These are phyloP conservation scores for Colletotrichum sp. DNA, from an alignment of 2,329 filamentous ascomycete genomes.

Conservation along the genomic window DNA sequence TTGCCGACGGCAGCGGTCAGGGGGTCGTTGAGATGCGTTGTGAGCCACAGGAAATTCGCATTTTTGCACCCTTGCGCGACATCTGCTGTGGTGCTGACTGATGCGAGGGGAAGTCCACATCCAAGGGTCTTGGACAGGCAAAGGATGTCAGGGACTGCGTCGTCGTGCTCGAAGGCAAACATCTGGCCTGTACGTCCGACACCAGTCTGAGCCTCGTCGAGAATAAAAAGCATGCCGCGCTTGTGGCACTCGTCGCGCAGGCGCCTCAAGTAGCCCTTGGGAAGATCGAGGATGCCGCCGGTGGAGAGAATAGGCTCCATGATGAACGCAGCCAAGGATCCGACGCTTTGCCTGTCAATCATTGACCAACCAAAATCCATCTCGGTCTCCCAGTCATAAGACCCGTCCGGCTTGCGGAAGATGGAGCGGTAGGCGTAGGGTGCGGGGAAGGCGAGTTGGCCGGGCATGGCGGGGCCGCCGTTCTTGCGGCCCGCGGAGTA, in stretches of 20 bases:
- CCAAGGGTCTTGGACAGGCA: constrained; percentile 60
- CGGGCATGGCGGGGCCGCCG: constrained; percentile 53
- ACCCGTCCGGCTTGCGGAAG: constrained; percentile 63
- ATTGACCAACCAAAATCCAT: constrained; percentile 67
- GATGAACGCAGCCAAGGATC: constrained; percentile 67
- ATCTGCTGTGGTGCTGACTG: constrained; percentile 51
- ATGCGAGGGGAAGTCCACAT: constrained; percentile 54
- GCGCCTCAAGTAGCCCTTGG: constrained; percentile 58
- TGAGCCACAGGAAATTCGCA: constrained; percentile 52
- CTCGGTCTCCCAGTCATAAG: constrained; percentile 70
- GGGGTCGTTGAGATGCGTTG: constrained; percentile 61
- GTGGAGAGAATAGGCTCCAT: constrained; percentile 64
- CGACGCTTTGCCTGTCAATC: constrained; percentile 62
- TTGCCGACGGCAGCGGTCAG: constrained; percentile 57
- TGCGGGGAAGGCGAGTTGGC: constrained; percentile 61
- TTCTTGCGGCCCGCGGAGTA: constrained; percentile 58
- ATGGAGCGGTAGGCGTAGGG: constrained; percentile 67
- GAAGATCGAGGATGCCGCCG: constrained; percentile 61
- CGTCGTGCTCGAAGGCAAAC: constrained; percentile 62
- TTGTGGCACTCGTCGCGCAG: constrained; percentile 57
- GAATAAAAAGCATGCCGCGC: constrained; percentile 61
- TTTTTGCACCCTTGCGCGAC: constrained; percentile 52
- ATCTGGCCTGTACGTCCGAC: constrained; percentile 61
- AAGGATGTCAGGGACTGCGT: constrained; percentile 53
- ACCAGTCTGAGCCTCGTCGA: constrained; percentile 66